Base-by-base conservation (phyloP, 495 filamentous ascomycete genomes). In the Stereocaulon alpinum region DNA sequence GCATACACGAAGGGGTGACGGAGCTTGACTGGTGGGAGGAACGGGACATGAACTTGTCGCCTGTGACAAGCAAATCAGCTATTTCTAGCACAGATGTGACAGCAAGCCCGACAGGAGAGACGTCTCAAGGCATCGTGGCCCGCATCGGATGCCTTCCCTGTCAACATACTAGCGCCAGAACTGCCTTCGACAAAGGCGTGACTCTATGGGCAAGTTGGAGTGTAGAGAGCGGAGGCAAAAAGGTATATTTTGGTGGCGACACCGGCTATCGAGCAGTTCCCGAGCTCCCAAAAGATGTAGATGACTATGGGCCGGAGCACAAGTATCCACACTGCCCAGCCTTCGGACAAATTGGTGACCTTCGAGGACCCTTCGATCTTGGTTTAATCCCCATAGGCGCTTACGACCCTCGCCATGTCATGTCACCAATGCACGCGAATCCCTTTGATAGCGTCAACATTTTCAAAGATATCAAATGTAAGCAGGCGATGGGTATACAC, bases 21-120 rank as follows among this genome's bases (percentile, higher is more conserved):
- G 92, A 96, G 72, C 68, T 96, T 68, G 93, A 98, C 67, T 98
- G 93, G 93, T 96, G 93, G 91, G 86, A 95, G 63, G 83, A 88
- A 59, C 79, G 82, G 11, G 85, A 91, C 54, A 69, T 96, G 20
- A 81, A 74, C 0, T 67, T 96, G 47, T 78, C 78, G 37, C 77
- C 78, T 0, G 44, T 67, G 0, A 64, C 70, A 42, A 58, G 50
- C 49, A 58, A 62, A 47, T 43, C 60, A 32, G 6, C 45, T 32
- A 32, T 58, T 14, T 58, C 59, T 41, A 52, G 59, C 11, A 45
- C 60, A 62, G 49, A 61, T 53, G 48, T 52, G 40, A 55, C 58
- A 2, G 56, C 60, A 10, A 55, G 59, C 53, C 29, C 61, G 1
- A 48, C 59, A 11, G 48, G 53, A 22, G 54, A 56, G 24, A 62